phyloP scores from a whole-genome alignment of 116 monocot species.

The Zostera marina region DNA sequence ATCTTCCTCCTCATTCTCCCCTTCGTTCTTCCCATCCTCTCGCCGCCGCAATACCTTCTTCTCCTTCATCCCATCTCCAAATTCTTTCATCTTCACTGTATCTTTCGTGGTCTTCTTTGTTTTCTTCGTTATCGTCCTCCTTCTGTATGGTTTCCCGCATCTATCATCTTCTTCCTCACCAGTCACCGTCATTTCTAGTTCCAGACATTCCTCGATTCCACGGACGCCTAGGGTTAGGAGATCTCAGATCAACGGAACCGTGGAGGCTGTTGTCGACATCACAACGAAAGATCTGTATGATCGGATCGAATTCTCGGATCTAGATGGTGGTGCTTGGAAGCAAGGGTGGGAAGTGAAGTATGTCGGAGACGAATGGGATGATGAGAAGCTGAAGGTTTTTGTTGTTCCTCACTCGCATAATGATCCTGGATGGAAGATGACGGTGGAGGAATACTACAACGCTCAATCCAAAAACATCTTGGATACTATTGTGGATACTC shows the following conservation, averaged over 20 bases:
- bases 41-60: conserved; percentile 11
- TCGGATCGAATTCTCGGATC: conserved; percentile 65
- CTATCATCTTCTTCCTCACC: conserved; percentile 10
- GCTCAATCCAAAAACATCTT: conserved; percentile 69
- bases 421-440: conserved; percentile 91
- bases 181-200: conserved; percentile 3
- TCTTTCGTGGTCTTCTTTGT: conserved; percentile 28
- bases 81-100: conserved; percentile 30
- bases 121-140: conserved; percentile 39
- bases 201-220: conserved; percentile 5
- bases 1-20: conserved; percentile 4
- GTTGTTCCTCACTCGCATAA: conserved; percentile 98
- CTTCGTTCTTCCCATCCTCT: conserved; percentile 3
- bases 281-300: conserved; percentile 95
- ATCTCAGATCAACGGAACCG: neutral
- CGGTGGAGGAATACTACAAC: conserved; percentile 85
- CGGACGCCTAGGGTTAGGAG: neutral
- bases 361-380: conserved; percentile 62
- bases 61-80: conserved; percentile 10
- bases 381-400: conserved; percentile 94
- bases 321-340: conserved; percentile 95
- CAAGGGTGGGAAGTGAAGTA: conserved; percentile 88
- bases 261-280: conserved; percentile 51
- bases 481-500: conserved; percentile 65
- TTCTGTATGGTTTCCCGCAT: conserved; percentile 44